A percentile compares a stretch with the other conserved stretches of the same genome.
Evolutionary conservation across 345 rosid species (phyloP).

Genomic region (Passiflora organensis): DNA sequence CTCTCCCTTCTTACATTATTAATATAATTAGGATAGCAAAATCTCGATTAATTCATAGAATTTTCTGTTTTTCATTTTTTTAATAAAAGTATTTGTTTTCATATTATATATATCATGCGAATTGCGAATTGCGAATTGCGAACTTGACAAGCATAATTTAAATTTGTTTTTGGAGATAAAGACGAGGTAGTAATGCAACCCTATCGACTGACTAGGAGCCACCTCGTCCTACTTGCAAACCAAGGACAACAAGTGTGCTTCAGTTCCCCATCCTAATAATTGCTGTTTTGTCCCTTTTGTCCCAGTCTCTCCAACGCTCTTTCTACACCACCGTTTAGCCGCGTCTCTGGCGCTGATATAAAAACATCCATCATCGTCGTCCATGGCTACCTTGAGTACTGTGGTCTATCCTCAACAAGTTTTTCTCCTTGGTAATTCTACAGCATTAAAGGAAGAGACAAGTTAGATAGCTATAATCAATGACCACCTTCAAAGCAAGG

Average conservation of each 20-base stretch:
- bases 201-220: too few relatives aligned
- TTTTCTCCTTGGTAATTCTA: background rate
- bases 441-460: background rate
- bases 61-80: too few relatives aligned
- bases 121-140: too few relatives aligned
- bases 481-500: constrained; percentile 13
- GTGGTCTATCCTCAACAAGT: background rate
- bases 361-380: background rate
- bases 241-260: background rate
- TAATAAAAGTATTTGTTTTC: too few relatives aligned
- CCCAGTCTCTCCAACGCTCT: background rate
- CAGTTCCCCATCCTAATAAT: background rate
- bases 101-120: too few relatives aligned
- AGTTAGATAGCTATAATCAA: background rate
- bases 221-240: too few relatives aligned
- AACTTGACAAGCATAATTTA: too few relatives aligned
- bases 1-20: too few relatives aligned
- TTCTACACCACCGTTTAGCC: constrained; percentile 10
- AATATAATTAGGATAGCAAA: too few relatives aligned
- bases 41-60: too few relatives aligned
- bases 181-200: too few relatives aligned
- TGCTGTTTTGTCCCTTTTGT: background rate
- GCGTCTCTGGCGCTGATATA: constrained; percentile 7
- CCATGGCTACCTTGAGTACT: background rate
- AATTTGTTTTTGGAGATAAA: too few relatives aligned